Percentiles rank a stretch among this genome's conserved stretches.
Evolutionary conservation across 176 grass and related monocot genomes (phyloP).

Genomic region (Oryza meridionalis): DNA sequence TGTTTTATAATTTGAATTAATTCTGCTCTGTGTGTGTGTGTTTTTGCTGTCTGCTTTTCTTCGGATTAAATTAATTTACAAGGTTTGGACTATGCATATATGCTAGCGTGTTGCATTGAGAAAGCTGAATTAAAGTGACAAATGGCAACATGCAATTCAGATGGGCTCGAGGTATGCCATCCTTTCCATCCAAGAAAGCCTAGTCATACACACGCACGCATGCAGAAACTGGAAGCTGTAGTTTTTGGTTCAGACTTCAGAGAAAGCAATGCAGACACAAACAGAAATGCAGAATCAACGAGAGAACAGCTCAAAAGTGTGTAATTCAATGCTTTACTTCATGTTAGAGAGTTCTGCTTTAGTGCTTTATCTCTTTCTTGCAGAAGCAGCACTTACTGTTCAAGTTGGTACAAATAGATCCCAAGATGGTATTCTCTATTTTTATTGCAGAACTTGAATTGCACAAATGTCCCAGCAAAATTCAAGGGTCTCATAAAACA

Average conservation of each 20-base stretch:
- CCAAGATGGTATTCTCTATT: neutral
- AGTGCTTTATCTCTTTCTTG: constrained; percentile 40
- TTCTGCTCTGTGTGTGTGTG: neutral
- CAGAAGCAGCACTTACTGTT: neutral
- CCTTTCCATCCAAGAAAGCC: neutral
- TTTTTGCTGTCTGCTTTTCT: neutral
- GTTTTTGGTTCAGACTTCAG: neutral
- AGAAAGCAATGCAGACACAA: neutral
- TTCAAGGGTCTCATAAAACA: neutral
- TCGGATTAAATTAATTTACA: neutral
- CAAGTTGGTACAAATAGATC: too few species aligned
- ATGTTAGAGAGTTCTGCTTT: constrained; percentile 7
- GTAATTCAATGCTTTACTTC: constrained; percentile 35
- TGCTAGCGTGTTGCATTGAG: neutral
- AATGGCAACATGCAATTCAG: neutral
- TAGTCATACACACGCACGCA: neutral
- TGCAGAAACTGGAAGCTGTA: neutral
- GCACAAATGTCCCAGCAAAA: neutral
- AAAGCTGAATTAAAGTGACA: neutral
- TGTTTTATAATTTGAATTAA: neutral
- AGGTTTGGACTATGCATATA: neutral
- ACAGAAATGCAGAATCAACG: neutral
- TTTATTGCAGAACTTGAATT: neutral
- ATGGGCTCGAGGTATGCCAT: neutral
- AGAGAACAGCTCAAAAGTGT: neutral